These are phyloP conservation scores for Leucoagaricus sp. DNA, from an alignment of 1,284 basidiomycete species.

Conservation along the genomic window DNA sequence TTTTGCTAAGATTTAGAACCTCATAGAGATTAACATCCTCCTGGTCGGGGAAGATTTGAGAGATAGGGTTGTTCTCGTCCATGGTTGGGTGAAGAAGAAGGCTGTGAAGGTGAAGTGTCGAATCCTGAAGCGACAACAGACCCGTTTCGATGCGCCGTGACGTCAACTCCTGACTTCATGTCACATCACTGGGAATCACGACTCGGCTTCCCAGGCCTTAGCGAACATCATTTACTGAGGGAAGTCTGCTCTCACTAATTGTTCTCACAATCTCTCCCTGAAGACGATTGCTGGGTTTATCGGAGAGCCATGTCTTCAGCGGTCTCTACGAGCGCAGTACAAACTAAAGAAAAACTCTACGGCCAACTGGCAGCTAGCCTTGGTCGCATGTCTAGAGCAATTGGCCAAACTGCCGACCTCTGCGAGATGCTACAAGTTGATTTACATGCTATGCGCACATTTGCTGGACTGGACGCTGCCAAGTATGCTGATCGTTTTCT, in stretches of 20 bases:
- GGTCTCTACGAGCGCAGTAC: slow-evolving; percentile 59
- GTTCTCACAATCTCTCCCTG: neutral
- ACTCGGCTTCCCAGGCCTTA: too few relatives aligned
- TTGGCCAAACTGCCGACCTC: slow-evolving; percentile 67
- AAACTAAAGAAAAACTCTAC: slow-evolving; percentile 73
- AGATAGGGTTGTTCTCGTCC: slow-evolving; percentile 73
- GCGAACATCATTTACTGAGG: too few relatives aligned
- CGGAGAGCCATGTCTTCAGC: slow-evolving; percentile 8
- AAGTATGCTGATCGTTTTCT: slow-evolving; percentile 47
- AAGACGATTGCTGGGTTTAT: neutral
- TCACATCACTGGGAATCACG: neutral
- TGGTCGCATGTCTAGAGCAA: slow-evolving; percentile 58
- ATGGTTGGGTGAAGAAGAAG: slow-evolving; percentile 37
- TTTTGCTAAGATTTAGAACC: slow-evolving; percentile 58
- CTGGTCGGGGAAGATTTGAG: slow-evolving; percentile 75
- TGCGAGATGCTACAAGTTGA: slow-evolving; percentile 72
- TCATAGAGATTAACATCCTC: slow-evolving; percentile 76
- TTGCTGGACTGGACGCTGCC: slow-evolving; percentile 74
- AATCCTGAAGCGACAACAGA: too few relatives aligned
- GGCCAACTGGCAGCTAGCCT: slow-evolving; percentile 65
- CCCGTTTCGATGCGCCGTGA: neutral
- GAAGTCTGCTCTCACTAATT: too few relatives aligned
- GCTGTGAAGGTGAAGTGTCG: too few relatives aligned
- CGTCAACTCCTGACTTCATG: neutral
- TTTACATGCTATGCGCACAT: slow-evolving; percentile 69